phyloP scores from a whole-genome alignment of 495 filamentous ascomycete species.

The Aspergillus indologenus region DNA sequence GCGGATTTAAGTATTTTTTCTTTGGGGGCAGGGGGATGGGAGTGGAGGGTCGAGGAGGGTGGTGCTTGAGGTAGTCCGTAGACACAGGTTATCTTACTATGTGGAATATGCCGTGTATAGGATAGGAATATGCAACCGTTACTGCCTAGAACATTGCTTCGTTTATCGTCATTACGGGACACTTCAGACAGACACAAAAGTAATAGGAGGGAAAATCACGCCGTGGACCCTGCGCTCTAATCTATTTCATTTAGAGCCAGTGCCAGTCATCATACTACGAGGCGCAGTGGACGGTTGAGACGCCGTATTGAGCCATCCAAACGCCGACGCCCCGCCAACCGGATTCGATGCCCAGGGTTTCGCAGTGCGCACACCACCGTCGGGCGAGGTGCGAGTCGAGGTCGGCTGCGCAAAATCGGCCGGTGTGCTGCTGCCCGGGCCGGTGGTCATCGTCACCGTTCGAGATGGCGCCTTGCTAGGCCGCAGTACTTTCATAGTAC shows the following conservation, averaged over 20 bases:
- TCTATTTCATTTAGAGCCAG: slow-evolving; percentile 27
- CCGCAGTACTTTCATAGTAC: slow-evolving; percentile 77
- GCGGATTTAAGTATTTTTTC: slow-evolving; percentile 52
- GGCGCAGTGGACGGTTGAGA: slow-evolving; percentile 12
- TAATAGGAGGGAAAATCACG: no score
- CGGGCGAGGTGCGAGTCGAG: slow-evolving; percentile 24
- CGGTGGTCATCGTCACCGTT: slow-evolving; percentile 30
- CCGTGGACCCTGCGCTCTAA: slow-evolving; percentile 19
- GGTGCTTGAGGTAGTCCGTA: not conserved
- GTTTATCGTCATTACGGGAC: no score
- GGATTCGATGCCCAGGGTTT: slow-evolving; percentile 68
- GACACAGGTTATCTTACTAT: not conserved
- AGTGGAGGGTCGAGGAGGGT: not conserved
- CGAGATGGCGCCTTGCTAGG: slow-evolving; percentile 55
- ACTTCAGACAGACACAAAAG: no score
- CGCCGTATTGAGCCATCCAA: slow-evolving; percentile 76
- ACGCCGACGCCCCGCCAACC: slow-evolving; percentile 88
- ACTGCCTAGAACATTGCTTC: no score
- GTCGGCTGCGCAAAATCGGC: slow-evolving; percentile 23
- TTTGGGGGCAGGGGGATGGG: not conserved
- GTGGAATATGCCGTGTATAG: no score
- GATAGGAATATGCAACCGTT: no score
- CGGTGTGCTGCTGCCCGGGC: slow-evolving; percentile 30
- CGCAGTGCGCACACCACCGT: slow-evolving; percentile 37
- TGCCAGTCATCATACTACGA: slow-evolving; percentile 10